Evolutionary conservation across 2,329 filamentous ascomycete species (phyloP), one percentile per base, ranked within the genome.

Genomic region (Lasiodiplodia citricola): DNA sequence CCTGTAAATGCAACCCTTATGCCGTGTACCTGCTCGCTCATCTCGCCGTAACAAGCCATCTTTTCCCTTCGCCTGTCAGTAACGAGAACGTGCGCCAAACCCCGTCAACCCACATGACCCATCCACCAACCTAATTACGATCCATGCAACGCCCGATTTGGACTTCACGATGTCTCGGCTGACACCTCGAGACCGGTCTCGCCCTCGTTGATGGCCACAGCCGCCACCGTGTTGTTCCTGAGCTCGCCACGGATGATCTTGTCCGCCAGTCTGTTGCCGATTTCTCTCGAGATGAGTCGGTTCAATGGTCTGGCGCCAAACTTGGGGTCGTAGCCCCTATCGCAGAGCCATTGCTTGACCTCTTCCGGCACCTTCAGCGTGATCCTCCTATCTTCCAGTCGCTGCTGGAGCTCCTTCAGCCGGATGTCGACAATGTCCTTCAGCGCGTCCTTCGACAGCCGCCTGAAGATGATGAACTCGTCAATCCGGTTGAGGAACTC

Each of bases 401-500:
- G 89, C 65, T 83, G 82, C 80, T 97, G 94, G 8, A 98, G 85
- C 81, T 98, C 96, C 70, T 86, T 87, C 58, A 98, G 85, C 38
- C 96, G 89, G 71, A 98, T 97, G 75, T 98, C 93, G 60, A 97
- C 94, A 72, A 98, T 98, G 76, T 97, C 94, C 37, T 93, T 87
- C 68, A 98, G 86, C 18, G 95, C 94, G 21, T 86, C 84, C 37
- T 86, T 87, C 0, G 93, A 92, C 2, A 98, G 87, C 10, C 95
- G 88, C 81, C 94, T 95, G 86, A 98, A 98, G 76, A 98, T 84
- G 78, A 98, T 97, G 83, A 98, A 97, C 70, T 96, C 95, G 80
- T 98, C 95, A 71, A 98, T 93, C 23, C 96, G 89, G 82, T 99
- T 98, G 72, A 98, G 87, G 85, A 98, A 99, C 78, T 98, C 96